Percentiles rank a stretch among this genome's conserved stretches.
Conservation (phyloP, 805 yeast genomes). For the Cyberlindnera subsufficiens region DNA sequence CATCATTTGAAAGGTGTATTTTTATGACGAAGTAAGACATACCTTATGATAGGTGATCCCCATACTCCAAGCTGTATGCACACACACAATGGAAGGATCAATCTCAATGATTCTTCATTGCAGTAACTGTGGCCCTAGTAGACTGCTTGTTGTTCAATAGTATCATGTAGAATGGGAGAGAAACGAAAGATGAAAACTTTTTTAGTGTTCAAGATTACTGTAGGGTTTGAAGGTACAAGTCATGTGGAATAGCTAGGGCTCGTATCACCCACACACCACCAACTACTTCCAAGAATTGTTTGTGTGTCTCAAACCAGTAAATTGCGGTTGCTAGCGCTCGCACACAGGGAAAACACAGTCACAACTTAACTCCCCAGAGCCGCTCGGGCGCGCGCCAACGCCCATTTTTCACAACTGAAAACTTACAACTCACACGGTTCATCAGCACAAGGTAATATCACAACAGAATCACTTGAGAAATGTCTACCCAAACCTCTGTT, state of each 20-base stretch:
- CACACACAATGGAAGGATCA: no score
- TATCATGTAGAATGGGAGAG: background rate
- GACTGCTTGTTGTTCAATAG: no score
- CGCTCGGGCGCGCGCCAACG: background rate
- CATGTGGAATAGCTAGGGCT: background rate
- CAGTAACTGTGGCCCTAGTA: no score
- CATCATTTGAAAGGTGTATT: constrained; percentile 29
- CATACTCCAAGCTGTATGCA: no score
- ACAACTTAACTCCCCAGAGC: no score
- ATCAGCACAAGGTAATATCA: background rate
- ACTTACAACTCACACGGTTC: background rate
- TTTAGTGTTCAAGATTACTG: background rate
- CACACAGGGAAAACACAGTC: background rate
- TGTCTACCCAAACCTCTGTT: constrained; percentile 73
- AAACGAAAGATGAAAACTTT: background rate
- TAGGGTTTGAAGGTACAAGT: background rate
- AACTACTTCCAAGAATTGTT: no score
- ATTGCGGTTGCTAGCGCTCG: background rate
- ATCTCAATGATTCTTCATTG: no score
- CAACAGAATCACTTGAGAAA: constrained; percentile 24
- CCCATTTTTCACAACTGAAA: background rate
- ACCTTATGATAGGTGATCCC: no score
- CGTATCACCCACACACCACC: background rate
- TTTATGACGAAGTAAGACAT: background rate
- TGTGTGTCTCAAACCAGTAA: background rate